Percentiles rank a stretch among this genome's conserved stretches.
phyloP scores from a whole-genome alignment of 2,329 filamentous ascomycete genomes.

The Coleophoma cylindrospora region DNA sequence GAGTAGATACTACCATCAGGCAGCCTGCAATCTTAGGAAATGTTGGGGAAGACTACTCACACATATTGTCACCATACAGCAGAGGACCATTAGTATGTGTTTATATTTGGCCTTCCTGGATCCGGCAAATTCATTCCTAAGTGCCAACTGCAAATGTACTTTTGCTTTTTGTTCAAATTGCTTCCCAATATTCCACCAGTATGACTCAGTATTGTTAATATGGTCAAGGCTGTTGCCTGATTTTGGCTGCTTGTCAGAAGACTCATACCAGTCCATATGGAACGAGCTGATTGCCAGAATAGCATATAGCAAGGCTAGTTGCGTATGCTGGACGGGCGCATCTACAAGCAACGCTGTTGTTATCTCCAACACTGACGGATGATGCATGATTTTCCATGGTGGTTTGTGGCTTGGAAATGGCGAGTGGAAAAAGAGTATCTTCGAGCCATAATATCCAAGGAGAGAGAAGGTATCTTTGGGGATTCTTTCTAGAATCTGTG shows the following conservation, averaged over 20 bases:
- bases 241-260: constrained; percentile 10
- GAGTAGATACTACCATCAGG: no score
- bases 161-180: constrained; percentile 24
- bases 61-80: constrained; percentile 26
- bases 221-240: neutral
- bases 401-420: constrained; percentile 20
- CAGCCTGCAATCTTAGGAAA: no score
- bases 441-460: neutral
- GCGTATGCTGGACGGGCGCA: constrained; percentile 24
- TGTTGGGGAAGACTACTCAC: no score
- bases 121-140: neutral
- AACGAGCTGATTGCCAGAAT: constrained; percentile 18
- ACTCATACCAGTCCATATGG: constrained; percentile 11
- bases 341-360: constrained; percentile 26
- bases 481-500: neutral
- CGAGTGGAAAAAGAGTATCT: neutral
- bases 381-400: constrained; percentile 28
- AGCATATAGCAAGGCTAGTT: constrained; percentile 25
- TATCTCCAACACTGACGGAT: constrained; percentile 25
- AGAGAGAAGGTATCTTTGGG: neutral
- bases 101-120: constrained; percentile 29
- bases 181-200: constrained; percentile 22
- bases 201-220: neutral
- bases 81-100: constrained; percentile 30
- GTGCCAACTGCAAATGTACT: constrained; percentile 22